phyloP scores from a whole-genome alignment of 345 rosid genomes.

The Aquilaria yunnanensis region DNA sequence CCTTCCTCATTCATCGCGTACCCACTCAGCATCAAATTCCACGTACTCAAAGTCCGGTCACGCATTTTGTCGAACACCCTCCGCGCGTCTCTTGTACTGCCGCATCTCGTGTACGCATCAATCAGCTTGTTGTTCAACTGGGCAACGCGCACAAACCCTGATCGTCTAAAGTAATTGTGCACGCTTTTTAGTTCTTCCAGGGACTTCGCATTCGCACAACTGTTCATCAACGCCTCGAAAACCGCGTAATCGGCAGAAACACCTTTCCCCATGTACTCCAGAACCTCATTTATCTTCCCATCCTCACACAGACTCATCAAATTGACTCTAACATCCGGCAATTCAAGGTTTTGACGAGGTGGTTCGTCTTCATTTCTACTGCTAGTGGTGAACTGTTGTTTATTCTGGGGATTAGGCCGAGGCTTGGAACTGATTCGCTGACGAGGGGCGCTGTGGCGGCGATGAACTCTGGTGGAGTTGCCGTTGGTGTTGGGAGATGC shows the following conservation, averaged over 20 bases:
- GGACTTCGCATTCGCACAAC: conserved; percentile 28
- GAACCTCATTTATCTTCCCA: conserved; percentile 40
- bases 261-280: conserved; percentile 26
- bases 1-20: conserved; percentile 40
- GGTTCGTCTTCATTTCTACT: conserved; percentile 15
- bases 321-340: conserved; percentile 17
- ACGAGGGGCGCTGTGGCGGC: conserved; percentile 17
- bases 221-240: conserved; percentile 30
- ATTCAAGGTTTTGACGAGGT: conserved; percentile 10
- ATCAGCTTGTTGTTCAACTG: conserved; percentile 32
- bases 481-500: conserved; percentile 18
- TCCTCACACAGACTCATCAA: conserved; percentile 35
- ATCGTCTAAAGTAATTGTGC: conserved; percentile 29
- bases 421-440: not conserved
- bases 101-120: conserved; percentile 24
- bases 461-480: conserved; percentile 20
- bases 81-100: conserved; percentile 35
- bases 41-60: conserved; percentile 27
- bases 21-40: conserved; percentile 40
- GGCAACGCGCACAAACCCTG: conserved; percentile 20
- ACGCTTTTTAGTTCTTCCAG: conserved; percentile 31
- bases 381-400: not conserved
- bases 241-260: conserved; percentile 26
- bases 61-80: conserved; percentile 51
- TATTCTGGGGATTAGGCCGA: conserved; percentile 8